phyloP scores from a whole-genome alignment of 345 rosid species.

The Lepidium sativum region DNA sequence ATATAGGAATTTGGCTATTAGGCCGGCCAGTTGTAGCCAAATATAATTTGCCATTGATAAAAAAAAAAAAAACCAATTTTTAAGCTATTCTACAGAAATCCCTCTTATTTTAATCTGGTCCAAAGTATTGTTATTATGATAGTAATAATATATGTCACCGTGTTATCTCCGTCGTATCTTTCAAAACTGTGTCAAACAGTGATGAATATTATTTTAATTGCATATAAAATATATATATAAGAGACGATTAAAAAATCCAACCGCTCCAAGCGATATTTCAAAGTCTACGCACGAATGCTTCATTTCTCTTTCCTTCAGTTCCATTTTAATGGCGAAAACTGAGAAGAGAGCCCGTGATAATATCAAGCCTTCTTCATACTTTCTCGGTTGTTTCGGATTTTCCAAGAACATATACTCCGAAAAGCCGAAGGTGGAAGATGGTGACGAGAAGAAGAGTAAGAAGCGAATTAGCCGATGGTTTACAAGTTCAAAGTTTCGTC shows the following conservation, averaged over 20 bases:
- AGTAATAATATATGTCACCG: neutral
- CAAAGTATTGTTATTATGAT: neutral
- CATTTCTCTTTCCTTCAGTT: constrained; percentile 7
- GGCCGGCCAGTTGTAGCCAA: no score
- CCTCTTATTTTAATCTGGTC: neutral
- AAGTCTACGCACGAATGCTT: constrained; percentile 26
- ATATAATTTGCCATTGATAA: no score
- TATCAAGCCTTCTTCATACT: constrained; percentile 15
- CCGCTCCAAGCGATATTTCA: constrained; percentile 24
- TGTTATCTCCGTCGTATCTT: neutral
- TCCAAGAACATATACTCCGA: constrained; percentile 19
- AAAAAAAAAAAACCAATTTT: no score
- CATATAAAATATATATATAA: neutral
- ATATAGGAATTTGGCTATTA: no score
- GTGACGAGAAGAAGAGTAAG: neutral
- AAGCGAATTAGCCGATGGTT: constrained; percentile 6
- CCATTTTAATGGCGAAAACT: constrained; percentile 27
- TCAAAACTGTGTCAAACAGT: constrained; percentile 13
- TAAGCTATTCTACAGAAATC: no score
- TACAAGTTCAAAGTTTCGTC: constrained; percentile 22
- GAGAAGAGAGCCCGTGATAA: constrained; percentile 2
- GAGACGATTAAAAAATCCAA: constrained; percentile 20
- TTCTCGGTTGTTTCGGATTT: constrained; percentile 44
- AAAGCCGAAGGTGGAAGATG: neutral
- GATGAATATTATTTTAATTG: neutral